A percentile compares a stretch with the other conserved stretches of the same genome.
phyloP scores from a whole-genome alignment of 768 basidiomycete species.

The Suillus alpinus region DNA sequence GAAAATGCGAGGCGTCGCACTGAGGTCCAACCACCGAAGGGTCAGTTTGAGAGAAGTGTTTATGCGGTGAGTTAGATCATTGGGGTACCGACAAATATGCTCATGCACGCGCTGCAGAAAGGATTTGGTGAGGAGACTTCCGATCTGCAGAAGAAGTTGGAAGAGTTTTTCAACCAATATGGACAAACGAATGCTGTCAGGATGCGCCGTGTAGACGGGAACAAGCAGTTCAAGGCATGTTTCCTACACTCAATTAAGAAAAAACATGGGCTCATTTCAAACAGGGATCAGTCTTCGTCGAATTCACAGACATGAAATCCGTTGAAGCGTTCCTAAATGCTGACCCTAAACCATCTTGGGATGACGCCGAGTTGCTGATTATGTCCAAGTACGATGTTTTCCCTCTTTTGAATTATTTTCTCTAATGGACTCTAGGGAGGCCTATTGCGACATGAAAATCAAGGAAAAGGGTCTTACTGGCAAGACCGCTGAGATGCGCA shows the following conservation, averaged over 20 bases:
- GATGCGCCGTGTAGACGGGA: slow-evolving; percentile 77
- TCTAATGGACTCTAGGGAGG: slow-evolving; percentile 49
- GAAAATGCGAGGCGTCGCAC: slow-evolving; percentile 71
- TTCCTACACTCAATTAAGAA: neutral
- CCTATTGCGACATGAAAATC: slow-evolving; percentile 94
- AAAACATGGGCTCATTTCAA: neutral
- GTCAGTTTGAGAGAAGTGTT: slow-evolving; percentile 77
- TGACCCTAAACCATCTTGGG: slow-evolving; percentile 79
- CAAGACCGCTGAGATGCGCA: slow-evolving; percentile 60
- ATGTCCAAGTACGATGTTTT: slow-evolving; percentile 76
- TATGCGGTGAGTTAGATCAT: slow-evolving; percentile 71
- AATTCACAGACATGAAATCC: slow-evolving; percentile 71
- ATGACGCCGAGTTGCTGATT: slow-evolving; percentile 69
- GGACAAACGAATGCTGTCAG: slow-evolving; percentile 80
- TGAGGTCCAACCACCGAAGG: slow-evolving; percentile 76
- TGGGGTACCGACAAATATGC: neutral
- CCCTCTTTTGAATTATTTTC: neutral
- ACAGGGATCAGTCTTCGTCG: slow-evolving; percentile 90
- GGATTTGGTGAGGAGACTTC: slow-evolving; percentile 72
- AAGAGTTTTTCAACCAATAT: slow-evolving; percentile 76
- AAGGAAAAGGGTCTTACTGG: slow-evolving; percentile 88
- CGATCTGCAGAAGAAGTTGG: slow-evolving; percentile 68
- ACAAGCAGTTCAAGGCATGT: slow-evolving; percentile 85
- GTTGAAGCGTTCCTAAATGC: slow-evolving; percentile 76
- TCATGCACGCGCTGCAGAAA: slow-evolving; percentile 55